phyloP scores from a whole-genome alignment of 2,329 filamentous ascomycete genomes.

The Ilyonectria sp. region DNA sequence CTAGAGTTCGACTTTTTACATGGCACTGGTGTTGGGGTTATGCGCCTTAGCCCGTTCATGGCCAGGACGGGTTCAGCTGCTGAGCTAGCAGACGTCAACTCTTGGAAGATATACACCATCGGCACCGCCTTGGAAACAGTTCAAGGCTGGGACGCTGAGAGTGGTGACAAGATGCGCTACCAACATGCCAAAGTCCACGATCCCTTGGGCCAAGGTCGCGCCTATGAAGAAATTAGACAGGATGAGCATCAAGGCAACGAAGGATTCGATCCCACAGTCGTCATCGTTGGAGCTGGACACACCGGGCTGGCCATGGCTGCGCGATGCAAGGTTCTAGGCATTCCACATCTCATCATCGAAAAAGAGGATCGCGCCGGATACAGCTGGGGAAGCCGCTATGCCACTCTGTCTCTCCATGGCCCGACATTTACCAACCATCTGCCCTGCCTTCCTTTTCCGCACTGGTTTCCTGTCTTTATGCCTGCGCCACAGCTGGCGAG shows the following conservation, averaged over 20 bases:
- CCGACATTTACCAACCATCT: slow-evolving; percentile 22
- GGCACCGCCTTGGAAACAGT: slow-evolving; percentile 13
- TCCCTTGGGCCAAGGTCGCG: slow-evolving; percentile 6
- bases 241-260: slow-evolving; percentile 7
- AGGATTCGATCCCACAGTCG: slow-evolving; percentile 7
- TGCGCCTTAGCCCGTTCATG: slow-evolving; percentile 14
- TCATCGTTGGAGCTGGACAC: slow-evolving; percentile 17
- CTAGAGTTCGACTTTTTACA: slow-evolving; percentile 17
- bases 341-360: slow-evolving; percentile 20
- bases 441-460: slow-evolving; percentile 17
- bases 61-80: slow-evolving; percentile 6
- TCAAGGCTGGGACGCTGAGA: slow-evolving; percentile 16
- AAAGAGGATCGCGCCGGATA: slow-evolving; percentile 14
- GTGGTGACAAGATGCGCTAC: slow-evolving; percentile 13
- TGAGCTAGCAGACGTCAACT: slow-evolving; percentile 5
- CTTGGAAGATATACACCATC: slow-evolving; percentile 20
- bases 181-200: slow-evolving; percentile 16
- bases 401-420: slow-evolving; percentile 13
- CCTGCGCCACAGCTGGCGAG: slow-evolving; percentile 11
- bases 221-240: slow-evolving; percentile 8
- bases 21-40: slow-evolving; percentile 15
- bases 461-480: slow-evolving; percentile 20
- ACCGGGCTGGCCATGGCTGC: slow-evolving; percentile 20
- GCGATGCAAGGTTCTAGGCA: slow-evolving; percentile 16
- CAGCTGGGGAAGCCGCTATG: slow-evolving; percentile 18